These are phyloP conservation scores for Plasmodium ovale DNA, from an alignment of 169 alveolate species.

Conservation along the genomic window DNA sequence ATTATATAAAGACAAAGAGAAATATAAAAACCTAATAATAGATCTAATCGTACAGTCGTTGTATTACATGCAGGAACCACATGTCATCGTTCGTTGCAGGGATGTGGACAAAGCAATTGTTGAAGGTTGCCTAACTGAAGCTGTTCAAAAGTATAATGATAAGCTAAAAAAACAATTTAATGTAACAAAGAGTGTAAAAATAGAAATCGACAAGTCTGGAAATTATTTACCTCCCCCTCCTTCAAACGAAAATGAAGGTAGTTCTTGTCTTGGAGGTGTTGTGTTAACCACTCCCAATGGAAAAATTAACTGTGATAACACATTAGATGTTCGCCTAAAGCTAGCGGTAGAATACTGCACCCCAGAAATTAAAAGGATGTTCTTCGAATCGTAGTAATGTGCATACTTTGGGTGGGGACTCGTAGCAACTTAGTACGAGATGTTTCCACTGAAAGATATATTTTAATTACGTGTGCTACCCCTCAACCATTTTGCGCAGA, in stretches of 20 bases:
- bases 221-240: slow-evolving; percentile 88
- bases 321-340: slow-evolving; percentile 86
- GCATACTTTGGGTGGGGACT: no score
- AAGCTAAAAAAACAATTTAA: slow-evolving; percentile 84
- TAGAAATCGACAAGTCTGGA: slow-evolving; percentile 84
- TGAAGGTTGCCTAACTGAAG: slow-evolving; percentile 87
- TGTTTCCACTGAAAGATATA: no score
- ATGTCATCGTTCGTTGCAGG: slow-evolving; percentile 90
- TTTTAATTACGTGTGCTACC: no score
- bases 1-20: slow-evolving; percentile 78
- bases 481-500: no score
- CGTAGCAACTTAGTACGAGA: no score
- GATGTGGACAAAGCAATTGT: slow-evolving; percentile 88
- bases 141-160: slow-evolving; percentile 82
- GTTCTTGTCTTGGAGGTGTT: slow-evolving; percentile 85
- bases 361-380: slow-evolving; percentile 85
- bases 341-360: slow-evolving; percentile 84
- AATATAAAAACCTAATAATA: slow-evolving; percentile 83
- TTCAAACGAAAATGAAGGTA: slow-evolving; percentile 75
- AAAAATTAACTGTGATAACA: slow-evolving; percentile 86
- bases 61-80: slow-evolving; percentile 85
- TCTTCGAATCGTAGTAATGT: slow-evolving; percentile 75
- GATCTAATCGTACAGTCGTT: slow-evolving; percentile 87
- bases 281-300: slow-evolving; percentile 86
- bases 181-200: slow-evolving; percentile 81